Base-by-base conservation (phyloP, 805 yeast species). In the Starmerella cellae region DNA sequence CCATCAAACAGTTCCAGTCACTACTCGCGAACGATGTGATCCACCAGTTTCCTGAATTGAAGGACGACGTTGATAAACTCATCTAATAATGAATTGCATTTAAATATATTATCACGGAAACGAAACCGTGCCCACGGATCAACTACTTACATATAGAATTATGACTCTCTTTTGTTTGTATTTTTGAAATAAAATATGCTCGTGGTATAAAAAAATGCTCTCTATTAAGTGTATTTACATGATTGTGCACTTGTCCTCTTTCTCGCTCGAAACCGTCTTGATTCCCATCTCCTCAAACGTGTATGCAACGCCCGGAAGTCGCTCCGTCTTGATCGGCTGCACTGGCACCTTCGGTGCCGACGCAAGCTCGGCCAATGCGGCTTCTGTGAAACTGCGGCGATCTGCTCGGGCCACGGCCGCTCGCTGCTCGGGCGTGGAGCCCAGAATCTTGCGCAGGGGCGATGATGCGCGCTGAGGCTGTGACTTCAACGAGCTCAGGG, bases 1-100 rank as follows among this genome's bases (percentile, higher is more conserved):
- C 85, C 1, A 69, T 81, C 63, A 63, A 57, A 10, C 41, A 72
- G 43, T 69, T 87, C 49, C 66, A 82, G 52, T 75, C 77, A 46
- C 68, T 72, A 0, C 61, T 91, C 47, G 83, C 84, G 0, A 74
- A 68, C 17, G 78, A 82, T 56, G 71, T 91, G 37, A 68, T 63
- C 35, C 72, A 71, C 35, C 94, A 82, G 53, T 88, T 83, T 54
- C 95, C 96, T 13, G 11, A 24, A 13, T 13, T 24, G 11, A 24
- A 24, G 28, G 8, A 8, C 28, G 28, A 24, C n/a, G n/a, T n/a
- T n/a, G n/a, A n/a, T n/a, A n/a, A n/a, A n/a, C n/a, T n/a, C n/a
- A n/a, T n/a, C n/a, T n/a, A n/a, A n/a, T n/a, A n/a, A n/a, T n/a
- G n/a, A n/a, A n/a, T n/a, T n/a, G n/a, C n/a, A n/a, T n/a, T n/a